Evolutionary conservation across 2,329 filamentous ascomycete species (phyloP), one percentile per base, ranked within the genome.

Genomic region (Colletotrichum lindemuthianum): DNA sequence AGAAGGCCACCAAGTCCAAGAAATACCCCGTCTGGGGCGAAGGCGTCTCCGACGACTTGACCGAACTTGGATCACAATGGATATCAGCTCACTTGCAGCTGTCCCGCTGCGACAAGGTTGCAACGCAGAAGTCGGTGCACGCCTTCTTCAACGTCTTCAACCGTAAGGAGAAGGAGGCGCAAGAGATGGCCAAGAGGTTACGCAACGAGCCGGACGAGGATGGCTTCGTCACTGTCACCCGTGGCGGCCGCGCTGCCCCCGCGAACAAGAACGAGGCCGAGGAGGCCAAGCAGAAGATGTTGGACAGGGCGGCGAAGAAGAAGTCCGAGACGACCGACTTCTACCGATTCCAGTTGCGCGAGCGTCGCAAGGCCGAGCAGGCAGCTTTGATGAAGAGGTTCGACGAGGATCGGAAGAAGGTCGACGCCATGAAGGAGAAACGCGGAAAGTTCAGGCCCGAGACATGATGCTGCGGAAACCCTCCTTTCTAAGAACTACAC

Each of bases 211-310:
- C 95, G 0, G 96, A 99, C 76, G 94, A 93, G 73, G 96, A 99
- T 76, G 96, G 96, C 2, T 99, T 99, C 75, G 86, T 98, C 52
- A 98, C 94, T 4, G 96, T 99, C 32, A 91, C 90, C 2, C 86
- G 92, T 59, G 93, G 93, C 33, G 91, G 92, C 43, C 83, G 90
- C 63, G 84, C 84, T 7, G 91, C 90, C n/a, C 89, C 92, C 1
- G 93, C 92, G 2, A 86, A 89, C 59, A 84, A 88, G 67, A 90
- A 90, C 70, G 93, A 91, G 71, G 87, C 88, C 44, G 86, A 89
- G 71, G 86, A 87, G 70, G 84, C 84, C 50, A 79, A 78, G 65
- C 80, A 79, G 71, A 85, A 83, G 76, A 85, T 88, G 81, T 79
- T 87, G 72, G 87, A 91, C 75, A 86, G 88, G 77, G 84, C 83